Conservation (phyloP, 306 rosid genomes). For the Malus asiatica region DNA sequence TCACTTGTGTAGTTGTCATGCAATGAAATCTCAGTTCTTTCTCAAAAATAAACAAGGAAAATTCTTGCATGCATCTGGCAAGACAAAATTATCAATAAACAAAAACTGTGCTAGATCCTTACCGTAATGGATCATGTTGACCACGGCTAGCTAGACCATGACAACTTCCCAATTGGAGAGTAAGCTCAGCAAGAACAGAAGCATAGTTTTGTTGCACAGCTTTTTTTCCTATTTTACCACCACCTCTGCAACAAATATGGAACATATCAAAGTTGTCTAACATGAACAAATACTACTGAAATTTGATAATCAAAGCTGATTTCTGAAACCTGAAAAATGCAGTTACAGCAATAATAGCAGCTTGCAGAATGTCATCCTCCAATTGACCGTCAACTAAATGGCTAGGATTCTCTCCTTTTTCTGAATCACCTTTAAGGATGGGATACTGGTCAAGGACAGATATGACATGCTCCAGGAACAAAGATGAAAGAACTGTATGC, state of each 20-base stretch:
- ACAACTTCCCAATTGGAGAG: constrained; percentile 87
- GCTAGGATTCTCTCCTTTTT: constrained; percentile 45
- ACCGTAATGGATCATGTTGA: constrained; percentile 79
- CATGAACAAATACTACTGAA: constrained; percentile 11
- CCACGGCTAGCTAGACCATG: constrained; percentile 69
- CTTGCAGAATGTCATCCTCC: constrained; percentile 68
- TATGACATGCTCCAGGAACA: constrained; percentile 83
- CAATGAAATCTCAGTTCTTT: no score
- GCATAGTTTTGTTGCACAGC: constrained; percentile 89
- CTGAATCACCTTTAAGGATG: constrained; percentile 42
- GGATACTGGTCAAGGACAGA: constrained; percentile 68
- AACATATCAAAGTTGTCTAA: constrained; percentile 12
- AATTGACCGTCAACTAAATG: constrained; percentile 46
- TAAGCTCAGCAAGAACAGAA: constrained; percentile 89
- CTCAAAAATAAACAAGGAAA: no score
- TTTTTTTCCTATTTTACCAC: constrained; percentile 91
- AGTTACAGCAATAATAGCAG: constrained; percentile 84
- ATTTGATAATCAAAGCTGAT: constrained; percentile 3
- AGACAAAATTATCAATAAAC: background rate
- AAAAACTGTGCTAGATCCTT: constrained; percentile 9
- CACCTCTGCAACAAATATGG: constrained; percentile 64
- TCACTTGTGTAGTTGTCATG: no score
- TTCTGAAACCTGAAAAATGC: constrained; percentile 78
- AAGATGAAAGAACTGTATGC: constrained; percentile 63
- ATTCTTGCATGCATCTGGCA: background rate